Evolutionary conservation across 2,329 filamentous ascomycete genomes (phyloP).

Genomic region (Nemania abortiva): DNA sequence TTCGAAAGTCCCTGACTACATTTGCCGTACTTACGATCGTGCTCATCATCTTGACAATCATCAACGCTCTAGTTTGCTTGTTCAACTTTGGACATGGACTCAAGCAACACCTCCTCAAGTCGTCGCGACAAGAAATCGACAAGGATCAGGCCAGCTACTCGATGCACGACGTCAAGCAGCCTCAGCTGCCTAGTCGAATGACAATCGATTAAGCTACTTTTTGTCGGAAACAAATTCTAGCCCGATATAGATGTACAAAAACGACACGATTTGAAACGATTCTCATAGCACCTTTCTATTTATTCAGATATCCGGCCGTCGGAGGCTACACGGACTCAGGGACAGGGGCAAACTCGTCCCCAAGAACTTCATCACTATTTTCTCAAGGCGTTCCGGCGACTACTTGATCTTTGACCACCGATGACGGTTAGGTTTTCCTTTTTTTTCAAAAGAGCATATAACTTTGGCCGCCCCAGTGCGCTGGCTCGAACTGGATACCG

Average conservation of each 20-base stretch:
- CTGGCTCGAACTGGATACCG: conserved; percentile 36
- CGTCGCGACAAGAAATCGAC: conserved; percentile 60
- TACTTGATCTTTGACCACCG: conserved; percentile 21
- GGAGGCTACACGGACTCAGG: conserved; percentile 27
- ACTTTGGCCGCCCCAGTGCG: conserved; percentile 20
- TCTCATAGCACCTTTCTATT: conserved; percentile 43
- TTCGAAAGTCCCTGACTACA: conserved; percentile 86
- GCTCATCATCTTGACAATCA: conserved; percentile 88
- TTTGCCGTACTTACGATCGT: conserved; percentile 95
- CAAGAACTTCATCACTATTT: conserved; percentile 32
- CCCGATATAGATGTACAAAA: conserved; percentile 49
- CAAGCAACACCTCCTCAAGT: conserved; percentile 82
- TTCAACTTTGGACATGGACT: conserved; percentile 90
- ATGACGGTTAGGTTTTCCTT: conserved; percentile 17
- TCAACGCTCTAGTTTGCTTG: conserved; percentile 88
- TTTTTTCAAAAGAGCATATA: conserved; percentile 19
- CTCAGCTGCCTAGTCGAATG: conserved; percentile 67
- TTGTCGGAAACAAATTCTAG: conserved; percentile 7
- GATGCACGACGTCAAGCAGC: conserved; percentile 68
- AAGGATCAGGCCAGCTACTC: conserved; percentile 67
- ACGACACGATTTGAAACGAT: conserved; percentile 49
- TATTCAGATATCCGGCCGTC: conserved; percentile 46
- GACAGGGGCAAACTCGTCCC: conserved; percentile 23
- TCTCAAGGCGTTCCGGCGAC: conserved; percentile 38
- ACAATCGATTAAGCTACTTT: conserved; percentile 66